Evolutionary conservation across 495 filamentous ascomycete genomes (phyloP), one percentile per base, ranked within the genome.

Genomic region (Neurospora sp.): DNA sequence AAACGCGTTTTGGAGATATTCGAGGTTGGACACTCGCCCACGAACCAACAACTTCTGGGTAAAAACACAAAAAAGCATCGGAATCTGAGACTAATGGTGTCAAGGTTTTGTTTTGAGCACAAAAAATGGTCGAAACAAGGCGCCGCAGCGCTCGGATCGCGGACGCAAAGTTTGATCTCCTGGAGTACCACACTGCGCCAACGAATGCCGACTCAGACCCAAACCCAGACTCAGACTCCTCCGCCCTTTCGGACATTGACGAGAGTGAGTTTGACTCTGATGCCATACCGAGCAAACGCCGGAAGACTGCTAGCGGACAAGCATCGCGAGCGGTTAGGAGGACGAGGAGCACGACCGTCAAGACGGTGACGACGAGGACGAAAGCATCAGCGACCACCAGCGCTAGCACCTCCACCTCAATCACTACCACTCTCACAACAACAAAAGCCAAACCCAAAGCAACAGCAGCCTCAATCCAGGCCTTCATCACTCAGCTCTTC

Each of bases 271-370:
- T 61, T 0, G 53, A 61, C 0, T 61, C 27, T 1, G 53, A 61
- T 61, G 0, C 1, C 2, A 35, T 27, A 5, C 22, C 53, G 5
- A 61, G 0, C 0, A 61, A 61, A 61, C 22, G 22, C 12, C 53
- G 3, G 0, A 61, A 61, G 12, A 61, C 14, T 35, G 6, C 6
- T 0, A 0, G 22, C 0, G 12, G 27, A 18, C 5, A 9, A 18
- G 12, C 22, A 1, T 4, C 12, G 22, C 53, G 6, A 16, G 12
- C 3, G 12, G 22, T 35, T 0, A 61, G 7, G 53, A 61, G 35
- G 53, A 35, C 53, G 22, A 22, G 10, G 20, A 61, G 11, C 22
- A 31, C 22, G 22, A 61, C 6, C 5, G 22, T 61, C 11, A 22
- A 22, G 40, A 42, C 12, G n/a, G n/a, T 18, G 22, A 37, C 7